These are phyloP conservation scores for Pseudomassariella vexata DNA, from an alignment of 2,329 filamentous ascomycete genomes.

Conservation along the genomic window DNA sequence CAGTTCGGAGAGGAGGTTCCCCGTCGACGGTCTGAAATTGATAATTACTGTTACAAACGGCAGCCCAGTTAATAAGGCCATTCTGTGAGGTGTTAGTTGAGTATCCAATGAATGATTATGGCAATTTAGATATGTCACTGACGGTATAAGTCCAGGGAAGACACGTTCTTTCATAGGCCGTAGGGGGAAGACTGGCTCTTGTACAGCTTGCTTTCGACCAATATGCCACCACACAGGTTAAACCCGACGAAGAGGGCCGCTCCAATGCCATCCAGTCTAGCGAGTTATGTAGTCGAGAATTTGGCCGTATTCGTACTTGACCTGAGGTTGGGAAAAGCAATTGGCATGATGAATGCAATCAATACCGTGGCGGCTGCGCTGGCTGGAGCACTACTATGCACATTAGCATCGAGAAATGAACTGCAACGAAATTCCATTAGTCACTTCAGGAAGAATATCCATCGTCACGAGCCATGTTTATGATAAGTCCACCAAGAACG, in stretches of 20 bases:
- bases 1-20: no score
- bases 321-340: conserved; percentile 19
- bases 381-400: conserved; percentile 21
- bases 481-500: conserved; percentile 36
- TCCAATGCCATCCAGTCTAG: background rate
- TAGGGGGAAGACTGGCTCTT: background rate
- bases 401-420: conserved; percentile 1
- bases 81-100: no score
- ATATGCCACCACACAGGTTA: background rate
- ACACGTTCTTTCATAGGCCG: background rate
- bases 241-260: background rate
- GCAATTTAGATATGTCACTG: no score
- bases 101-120: no score
- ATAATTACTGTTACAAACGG: no score
- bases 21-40: no score
- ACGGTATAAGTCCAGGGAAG: conserved; percentile 9
- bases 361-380: conserved; percentile 19
- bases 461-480: conserved; percentile 33
- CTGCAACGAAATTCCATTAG: conserved; percentile 7
- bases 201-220: background rate
- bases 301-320: conserved; percentile 1
- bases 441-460: conserved; percentile 43
- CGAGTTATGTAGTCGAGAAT: background rate
- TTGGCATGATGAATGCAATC: conserved; percentile 20
- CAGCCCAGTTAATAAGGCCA: no score